A percentile compares a stretch with the other conserved stretches of the same genome.
Conservation (phyloP, 345 rosid species). For the Lagerstroemia speciosa region DNA sequence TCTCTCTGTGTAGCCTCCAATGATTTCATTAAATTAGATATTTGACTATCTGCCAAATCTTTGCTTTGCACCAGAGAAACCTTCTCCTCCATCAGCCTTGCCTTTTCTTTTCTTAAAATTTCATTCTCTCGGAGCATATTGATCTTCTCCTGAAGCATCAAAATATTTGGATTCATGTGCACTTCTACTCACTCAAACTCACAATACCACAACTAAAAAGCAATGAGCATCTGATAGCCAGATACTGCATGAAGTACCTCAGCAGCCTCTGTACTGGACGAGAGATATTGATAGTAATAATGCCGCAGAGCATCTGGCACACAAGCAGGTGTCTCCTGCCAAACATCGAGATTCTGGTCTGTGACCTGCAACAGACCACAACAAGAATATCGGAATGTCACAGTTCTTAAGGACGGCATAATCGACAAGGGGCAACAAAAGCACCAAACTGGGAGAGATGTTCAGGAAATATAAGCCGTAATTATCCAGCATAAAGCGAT, state of each 20-base stretch:
- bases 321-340: constrained; percentile 77
- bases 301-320: constrained; percentile 93
- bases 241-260: constrained; percentile 41
- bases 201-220: neutral
- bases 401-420: neutral
- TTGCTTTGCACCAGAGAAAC: constrained; percentile 48
- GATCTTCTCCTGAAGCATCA: constrained; percentile 73
- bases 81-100: constrained; percentile 49
- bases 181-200: neutral
- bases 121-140: constrained; percentile 77
- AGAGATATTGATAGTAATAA: constrained; percentile 93
- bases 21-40: constrained; percentile 56
- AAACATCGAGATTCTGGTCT: constrained; percentile 81
- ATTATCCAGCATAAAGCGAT: neutral
- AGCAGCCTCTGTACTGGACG: constrained; percentile 91
- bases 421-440: neutral
- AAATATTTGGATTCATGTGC: neutral
- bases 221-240: neutral
- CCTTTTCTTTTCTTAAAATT: constrained; percentile 42
- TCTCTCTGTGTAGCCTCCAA: constrained; percentile 72
- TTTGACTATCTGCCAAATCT: constrained; percentile 57
- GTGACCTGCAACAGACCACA: constrained; percentile 53
- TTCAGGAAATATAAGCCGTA: neutral
- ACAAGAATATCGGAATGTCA: neutral
- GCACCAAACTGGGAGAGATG: neutral